Percentiles rank a stretch among this genome's conserved stretches.
Conservation (phyloP, 2,329 filamentous ascomycete species). For the Harringtonia lauricola region DNA sequence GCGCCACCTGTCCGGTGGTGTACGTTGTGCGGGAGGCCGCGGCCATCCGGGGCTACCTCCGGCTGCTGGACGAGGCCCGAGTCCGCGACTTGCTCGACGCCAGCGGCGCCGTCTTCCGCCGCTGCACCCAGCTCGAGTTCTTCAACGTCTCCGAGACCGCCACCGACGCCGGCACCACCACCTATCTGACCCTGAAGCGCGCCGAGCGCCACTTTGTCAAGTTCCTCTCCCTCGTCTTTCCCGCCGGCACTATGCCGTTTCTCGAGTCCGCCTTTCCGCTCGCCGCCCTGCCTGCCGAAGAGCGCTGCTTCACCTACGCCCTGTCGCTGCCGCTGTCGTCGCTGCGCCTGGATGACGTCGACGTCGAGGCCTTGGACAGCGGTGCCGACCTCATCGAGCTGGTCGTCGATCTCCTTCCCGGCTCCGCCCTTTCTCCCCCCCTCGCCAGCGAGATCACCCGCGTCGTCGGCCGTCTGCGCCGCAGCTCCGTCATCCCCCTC, state of each 20-base stretch:
- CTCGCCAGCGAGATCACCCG: constrained; percentile 37
- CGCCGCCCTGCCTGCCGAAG: constrained; percentile 44
- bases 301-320: constrained; percentile 48
- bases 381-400: constrained; percentile 48
- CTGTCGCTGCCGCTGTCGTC: constrained; percentile 48
- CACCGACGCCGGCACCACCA: constrained; percentile 29
- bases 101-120: constrained; percentile 42
- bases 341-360: constrained; percentile 36
- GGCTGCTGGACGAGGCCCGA: constrained; percentile 22
- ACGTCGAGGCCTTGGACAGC: constrained; percentile 42
- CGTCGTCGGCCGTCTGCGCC: constrained; percentile 44
- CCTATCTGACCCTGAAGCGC: constrained; percentile 46
- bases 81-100: constrained; percentile 45
- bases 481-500: constrained; percentile 43
- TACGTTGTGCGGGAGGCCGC: constrained; percentile 55
- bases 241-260: constrained; percentile 37
- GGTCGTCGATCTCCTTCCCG: constrained; percentile 31
- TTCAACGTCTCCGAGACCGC: constrained; percentile 48
- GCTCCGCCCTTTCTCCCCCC: not conserved
- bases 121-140: constrained; percentile 60
- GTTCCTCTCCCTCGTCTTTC: constrained; percentile 48
- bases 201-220: constrained; percentile 48
- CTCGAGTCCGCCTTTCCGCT: constrained; percentile 49
- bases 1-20: constrained; percentile 54
- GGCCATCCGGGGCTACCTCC: constrained; percentile 47